Evolutionary conservation across 371 early-diverging fungal species (phyloP).

Genomic region (Mucor circinelloides): DNA sequence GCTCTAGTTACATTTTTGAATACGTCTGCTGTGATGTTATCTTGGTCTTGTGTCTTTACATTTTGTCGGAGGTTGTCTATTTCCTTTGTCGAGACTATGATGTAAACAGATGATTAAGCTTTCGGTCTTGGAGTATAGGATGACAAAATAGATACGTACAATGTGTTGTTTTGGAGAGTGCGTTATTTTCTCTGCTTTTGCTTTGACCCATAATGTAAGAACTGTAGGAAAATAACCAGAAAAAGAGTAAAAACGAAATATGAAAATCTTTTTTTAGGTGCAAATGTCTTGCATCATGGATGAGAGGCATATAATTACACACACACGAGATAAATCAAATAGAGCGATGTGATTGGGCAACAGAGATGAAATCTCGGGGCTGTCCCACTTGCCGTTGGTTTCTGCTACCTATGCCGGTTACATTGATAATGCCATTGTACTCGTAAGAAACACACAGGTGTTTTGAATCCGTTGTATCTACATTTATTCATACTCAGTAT

Average conservation of each 20-base stretch:
- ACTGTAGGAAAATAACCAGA: conserved; percentile 3
- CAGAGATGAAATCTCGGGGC: neutral
- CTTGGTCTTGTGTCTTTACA: conserved; percentile 57
- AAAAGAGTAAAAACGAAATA: neutral
- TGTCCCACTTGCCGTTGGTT: neutral
- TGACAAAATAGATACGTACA: conserved; percentile 35
- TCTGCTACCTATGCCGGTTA: conserved; percentile 9
- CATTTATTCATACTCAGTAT: neutral
- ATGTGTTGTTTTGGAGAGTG: conserved; percentile 57
- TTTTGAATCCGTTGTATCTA: neutral
- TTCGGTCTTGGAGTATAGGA: neutral
- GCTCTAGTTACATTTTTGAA: conserved; percentile 67
- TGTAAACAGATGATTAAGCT: neutral
- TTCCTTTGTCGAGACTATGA: conserved; percentile 53
- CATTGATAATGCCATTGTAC: neutral
- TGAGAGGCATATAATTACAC: neutral
- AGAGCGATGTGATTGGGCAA: neutral
- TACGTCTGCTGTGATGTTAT: conserved; percentile 67
- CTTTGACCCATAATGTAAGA: conserved; percentile 53
- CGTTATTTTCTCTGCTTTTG: conserved; percentile 60
- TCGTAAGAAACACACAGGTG: neutral
- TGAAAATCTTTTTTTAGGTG: neutral
- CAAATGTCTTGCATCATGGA: neutral
- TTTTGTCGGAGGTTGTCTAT: conserved; percentile 67
- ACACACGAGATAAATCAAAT: neutral